These are phyloP conservation scores for Botrytis cinerea DNA, from an alignment of 2,329 filamentous ascomycete genomes.

Conservation along the genomic window DNA sequence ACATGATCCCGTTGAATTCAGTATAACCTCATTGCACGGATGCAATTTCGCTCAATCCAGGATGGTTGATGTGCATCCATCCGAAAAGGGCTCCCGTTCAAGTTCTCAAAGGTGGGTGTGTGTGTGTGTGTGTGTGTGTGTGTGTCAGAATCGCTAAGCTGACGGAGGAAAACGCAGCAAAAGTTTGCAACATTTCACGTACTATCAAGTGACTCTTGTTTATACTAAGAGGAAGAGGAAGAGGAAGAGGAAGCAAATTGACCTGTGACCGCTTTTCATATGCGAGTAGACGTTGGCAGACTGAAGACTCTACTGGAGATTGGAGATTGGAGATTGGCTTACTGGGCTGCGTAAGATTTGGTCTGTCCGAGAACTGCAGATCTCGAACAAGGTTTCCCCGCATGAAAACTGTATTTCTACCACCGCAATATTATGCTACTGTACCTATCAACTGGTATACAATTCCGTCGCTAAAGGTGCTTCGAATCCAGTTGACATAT, in stretches of 20 bases:
- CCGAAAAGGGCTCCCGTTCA: background rate
- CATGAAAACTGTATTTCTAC: conserved; percentile 19
- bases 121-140: background rate
- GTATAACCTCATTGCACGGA: conserved; percentile 1
- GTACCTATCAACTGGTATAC: too few species aligned
- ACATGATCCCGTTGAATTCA: background rate
- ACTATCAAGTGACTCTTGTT: conserved; percentile 2
- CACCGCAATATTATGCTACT: background rate
- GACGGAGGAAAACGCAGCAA: background rate
- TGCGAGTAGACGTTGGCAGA: background rate
- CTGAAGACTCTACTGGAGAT: background rate
- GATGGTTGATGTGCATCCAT: background rate
- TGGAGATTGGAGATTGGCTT: background rate
- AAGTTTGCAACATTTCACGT: background rate
- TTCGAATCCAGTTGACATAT: background rate
- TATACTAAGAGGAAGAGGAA: background rate
- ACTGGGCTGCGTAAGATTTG: background rate
- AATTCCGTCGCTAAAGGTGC: background rate
- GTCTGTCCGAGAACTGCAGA: conserved; percentile 12
- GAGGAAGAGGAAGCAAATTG: background rate
- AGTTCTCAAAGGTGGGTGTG: background rate
- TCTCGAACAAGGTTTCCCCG: conserved; percentile 23
- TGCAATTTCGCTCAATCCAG: background rate
- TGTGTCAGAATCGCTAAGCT: background rate
- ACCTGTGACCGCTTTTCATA: background rate